Conservation (phyloP, 2,329 filamentous ascomycete genomes). For the Corinectria fuckeliana region DNA sequence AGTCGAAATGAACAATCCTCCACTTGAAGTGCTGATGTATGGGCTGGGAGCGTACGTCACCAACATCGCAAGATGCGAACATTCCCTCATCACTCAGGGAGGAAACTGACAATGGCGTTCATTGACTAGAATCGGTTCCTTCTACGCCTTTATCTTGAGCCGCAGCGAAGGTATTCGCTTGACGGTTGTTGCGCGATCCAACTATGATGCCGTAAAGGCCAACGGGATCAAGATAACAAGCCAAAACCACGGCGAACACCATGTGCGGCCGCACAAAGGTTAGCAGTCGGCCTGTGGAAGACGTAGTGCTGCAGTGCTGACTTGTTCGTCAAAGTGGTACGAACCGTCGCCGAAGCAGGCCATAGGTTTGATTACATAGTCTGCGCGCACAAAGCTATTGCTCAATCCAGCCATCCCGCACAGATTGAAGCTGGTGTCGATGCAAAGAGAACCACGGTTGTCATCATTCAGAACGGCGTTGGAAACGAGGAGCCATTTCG, state of each 20-base stretch:
- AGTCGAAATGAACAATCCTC: slow-evolving; percentile 40
- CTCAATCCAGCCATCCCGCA: slow-evolving; percentile 17
- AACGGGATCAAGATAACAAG: slow-evolving; percentile 61
- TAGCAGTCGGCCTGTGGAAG: background rate
- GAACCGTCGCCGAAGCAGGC: slow-evolving; percentile 15
- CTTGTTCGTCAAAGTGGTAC: slow-evolving; percentile 13
- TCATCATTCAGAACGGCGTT: slow-evolving; percentile 68
- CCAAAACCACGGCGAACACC: slow-evolving; percentile 61
- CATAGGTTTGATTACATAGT: slow-evolving; percentile 31
- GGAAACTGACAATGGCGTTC: background rate
- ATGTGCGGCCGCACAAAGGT: slow-evolving; percentile 54
- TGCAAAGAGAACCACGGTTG: slow-evolving; percentile 54
- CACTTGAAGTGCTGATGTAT: slow-evolving; percentile 52
- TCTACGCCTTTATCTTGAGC: slow-evolving; percentile 61
- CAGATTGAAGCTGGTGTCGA: slow-evolving; percentile 46
- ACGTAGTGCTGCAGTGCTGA: background rate
- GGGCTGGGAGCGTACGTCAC: slow-evolving; percentile 59
- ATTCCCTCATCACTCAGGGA: background rate
- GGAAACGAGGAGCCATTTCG: slow-evolving; percentile 63
- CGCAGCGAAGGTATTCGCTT: slow-evolving; percentile 54
- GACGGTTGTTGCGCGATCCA: slow-evolving; percentile 66
- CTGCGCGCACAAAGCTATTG: slow-evolving; percentile 31
- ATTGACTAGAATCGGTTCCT: slow-evolving; percentile 57
- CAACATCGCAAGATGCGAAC: background rate
- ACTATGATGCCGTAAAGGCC: slow-evolving; percentile 60